Percentiles rank a stretch among this genome's conserved stretches.
Conservation (phyloP, 805 yeast genomes). For the Yamadazyma phyllophila region DNA sequence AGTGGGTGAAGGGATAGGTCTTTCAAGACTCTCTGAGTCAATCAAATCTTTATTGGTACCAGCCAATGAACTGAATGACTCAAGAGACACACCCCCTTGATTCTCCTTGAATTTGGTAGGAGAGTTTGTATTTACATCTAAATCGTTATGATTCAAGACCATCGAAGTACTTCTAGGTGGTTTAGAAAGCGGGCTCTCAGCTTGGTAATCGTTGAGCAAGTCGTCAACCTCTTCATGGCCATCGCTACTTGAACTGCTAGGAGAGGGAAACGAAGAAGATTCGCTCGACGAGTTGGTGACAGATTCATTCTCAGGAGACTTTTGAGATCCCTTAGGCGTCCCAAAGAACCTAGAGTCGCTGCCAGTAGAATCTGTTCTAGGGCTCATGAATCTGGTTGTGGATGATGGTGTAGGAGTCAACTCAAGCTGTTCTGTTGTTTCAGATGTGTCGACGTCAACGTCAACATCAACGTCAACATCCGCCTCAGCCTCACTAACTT, state of each 20-base stretch:
- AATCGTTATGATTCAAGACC: background rate
- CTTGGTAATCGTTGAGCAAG: slow-evolving; percentile 14
- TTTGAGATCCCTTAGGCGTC: background rate
- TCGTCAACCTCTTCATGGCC: slow-evolving; percentile 12
- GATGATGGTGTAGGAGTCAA: slow-evolving; percentile 7
- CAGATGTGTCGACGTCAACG: background rate
- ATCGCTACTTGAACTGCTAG: background rate
- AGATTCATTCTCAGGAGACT: slow-evolving; percentile 5
- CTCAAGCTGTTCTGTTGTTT: background rate
- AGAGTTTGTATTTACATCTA: background rate
- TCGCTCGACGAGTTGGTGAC: slow-evolving; percentile 2
- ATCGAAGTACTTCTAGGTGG: slow-evolving; percentile 3
- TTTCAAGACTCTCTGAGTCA: background rate
- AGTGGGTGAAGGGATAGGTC: background rate
- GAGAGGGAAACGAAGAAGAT: slow-evolving; percentile 12
- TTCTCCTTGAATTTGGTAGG: background rate
- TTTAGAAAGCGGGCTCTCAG: slow-evolving; percentile 13
- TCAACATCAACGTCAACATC: slow-evolving; percentile 1
- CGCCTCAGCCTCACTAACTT: slow-evolving; percentile 2
- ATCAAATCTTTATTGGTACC: slow-evolving; percentile 6
- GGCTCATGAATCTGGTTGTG: background rate
- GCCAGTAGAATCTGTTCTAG: background rate
- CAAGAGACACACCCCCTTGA: background rate
- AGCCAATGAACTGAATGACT: slow-evolving; percentile 7
- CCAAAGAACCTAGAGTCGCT: background rate